Conservation (phyloP, 805 yeast species). For the Komagataella pseudopastoris region DNA sequence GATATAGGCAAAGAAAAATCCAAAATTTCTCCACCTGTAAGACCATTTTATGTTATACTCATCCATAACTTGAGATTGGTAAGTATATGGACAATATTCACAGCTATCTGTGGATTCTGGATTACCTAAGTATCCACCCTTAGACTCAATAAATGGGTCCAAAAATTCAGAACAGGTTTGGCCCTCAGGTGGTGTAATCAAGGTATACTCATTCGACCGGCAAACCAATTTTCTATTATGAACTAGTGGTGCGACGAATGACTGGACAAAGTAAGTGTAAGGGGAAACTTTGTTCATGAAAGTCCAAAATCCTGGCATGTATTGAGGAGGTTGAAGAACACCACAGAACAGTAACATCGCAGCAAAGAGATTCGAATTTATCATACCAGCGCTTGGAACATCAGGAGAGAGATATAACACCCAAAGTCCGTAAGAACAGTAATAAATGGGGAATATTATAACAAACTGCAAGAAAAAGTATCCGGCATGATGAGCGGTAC, state of each 20-base stretch:
- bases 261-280: conserved; percentile 32
- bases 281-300: conserved; percentile 32
- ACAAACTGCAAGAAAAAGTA: conserved; percentile 19
- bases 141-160: conserved; percentile 16
- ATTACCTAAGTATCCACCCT: conserved; percentile 34
- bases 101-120: conserved; percentile 10
- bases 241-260: conserved; percentile 25
- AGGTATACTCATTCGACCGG: conserved; percentile 19
- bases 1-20: conserved; percentile 23
- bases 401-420: conserved; percentile 29
- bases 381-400: conserved; percentile 26
- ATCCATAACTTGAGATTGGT: conserved; percentile 10
- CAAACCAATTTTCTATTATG: conserved; percentile 25
- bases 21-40: conserved; percentile 15
- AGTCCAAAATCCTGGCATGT: conserved; percentile 36
- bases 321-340: conserved; percentile 26
- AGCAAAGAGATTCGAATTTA: conserved; percentile 22
- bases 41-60: conserved; percentile 6
- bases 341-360: conserved; percentile 22
- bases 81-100: conserved; percentile 10
- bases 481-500: conserved; percentile 19
- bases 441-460: conserved; percentile 16
- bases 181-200: conserved; percentile 29
- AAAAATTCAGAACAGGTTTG: conserved; percentile 35
- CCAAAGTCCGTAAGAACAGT: conserved; percentile 22